Conservation (phyloP, 2,329 filamentous ascomycete genomes). For the Leptographium procerum region DNA sequence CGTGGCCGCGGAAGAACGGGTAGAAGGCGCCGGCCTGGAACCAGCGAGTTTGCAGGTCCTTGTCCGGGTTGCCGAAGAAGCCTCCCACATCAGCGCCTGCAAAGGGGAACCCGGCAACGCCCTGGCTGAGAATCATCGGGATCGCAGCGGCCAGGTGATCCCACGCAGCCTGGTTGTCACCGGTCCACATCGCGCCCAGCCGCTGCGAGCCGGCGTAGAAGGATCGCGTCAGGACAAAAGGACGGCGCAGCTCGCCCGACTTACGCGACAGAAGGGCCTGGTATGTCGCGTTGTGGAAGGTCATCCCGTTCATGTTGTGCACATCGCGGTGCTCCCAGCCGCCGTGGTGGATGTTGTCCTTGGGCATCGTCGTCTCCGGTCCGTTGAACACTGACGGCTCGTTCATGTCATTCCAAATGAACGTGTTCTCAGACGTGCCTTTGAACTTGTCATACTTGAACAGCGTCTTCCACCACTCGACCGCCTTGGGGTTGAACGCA, state of each 20-base stretch:
- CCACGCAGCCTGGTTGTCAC: conserved; percentile 93
- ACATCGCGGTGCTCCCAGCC: conserved; percentile 96
- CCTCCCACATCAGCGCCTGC: conserved; percentile 91
- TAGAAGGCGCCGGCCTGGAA: conserved; percentile 96
- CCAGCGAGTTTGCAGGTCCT: conserved; percentile 86
- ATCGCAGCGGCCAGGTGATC: conserved; percentile 78
- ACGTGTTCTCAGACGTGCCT: conserved; percentile 75
- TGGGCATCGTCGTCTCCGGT: conserved; percentile 96
- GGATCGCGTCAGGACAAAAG: conserved; percentile 84
- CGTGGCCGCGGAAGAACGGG: conserved; percentile 94
- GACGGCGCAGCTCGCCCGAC: conserved; percentile 72
- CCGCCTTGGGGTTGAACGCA: conserved; percentile 83
- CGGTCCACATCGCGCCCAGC: conserved; percentile 94
- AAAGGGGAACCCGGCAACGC: conserved; percentile 88
- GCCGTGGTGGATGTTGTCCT: conserved; percentile 86
- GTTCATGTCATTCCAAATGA: conserved; percentile 99
- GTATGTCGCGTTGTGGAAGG: conserved; percentile 89
- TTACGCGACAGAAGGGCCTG: conserved; percentile 74
- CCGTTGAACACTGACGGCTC: conserved; percentile 98
- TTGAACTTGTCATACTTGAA: conserved; percentile 86
- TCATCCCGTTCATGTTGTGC: conserved; percentile 92
- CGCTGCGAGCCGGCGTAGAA: conserved; percentile 90
- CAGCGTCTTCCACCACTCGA: conserved; percentile 80
- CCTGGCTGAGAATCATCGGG: conserved; percentile 88
- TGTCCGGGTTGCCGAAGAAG: conserved; percentile 94